These are phyloP conservation scores for Petasospora fabianii DNA, from an alignment of 1,139 yeast genomes.

Conservation along the genomic window DNA sequence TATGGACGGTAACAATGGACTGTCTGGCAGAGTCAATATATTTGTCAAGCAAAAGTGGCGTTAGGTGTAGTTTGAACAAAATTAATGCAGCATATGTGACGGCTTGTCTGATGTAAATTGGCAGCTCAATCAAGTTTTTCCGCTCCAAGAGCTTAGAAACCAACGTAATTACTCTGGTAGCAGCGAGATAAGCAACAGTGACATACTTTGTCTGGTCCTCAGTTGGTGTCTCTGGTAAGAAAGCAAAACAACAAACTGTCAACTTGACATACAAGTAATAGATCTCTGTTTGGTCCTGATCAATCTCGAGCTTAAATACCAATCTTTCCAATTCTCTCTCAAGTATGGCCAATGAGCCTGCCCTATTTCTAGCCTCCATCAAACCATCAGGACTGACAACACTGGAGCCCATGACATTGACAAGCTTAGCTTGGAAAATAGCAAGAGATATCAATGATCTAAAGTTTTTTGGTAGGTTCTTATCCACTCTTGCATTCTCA, in stretches of 20 bases:
- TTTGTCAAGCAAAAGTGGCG: slow-evolving; percentile 71
- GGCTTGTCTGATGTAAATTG: slow-evolving; percentile 83
- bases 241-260: slow-evolving; percentile 86
- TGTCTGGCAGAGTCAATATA: slow-evolving; percentile 88
- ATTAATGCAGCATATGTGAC: slow-evolving; percentile 78
- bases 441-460: slow-evolving; percentile 70
- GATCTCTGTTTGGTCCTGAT: slow-evolving; percentile 71
- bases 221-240: slow-evolving; percentile 84
- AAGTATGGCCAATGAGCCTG: slow-evolving; percentile 70
- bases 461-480: slow-evolving; percentile 64
- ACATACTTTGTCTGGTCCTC: slow-evolving; percentile 87
- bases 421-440: slow-evolving; percentile 80
- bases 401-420: slow-evolving; percentile 83
- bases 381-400: slow-evolving; percentile 90
- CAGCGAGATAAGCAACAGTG: slow-evolving; percentile 73
- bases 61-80: slow-evolving; percentile 75
- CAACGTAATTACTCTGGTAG: slow-evolving; percentile 78
- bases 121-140: slow-evolving; percentile 73
- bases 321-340: slow-evolving; percentile 76
- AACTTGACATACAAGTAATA: slow-evolving; percentile 75
- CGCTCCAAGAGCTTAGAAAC: slow-evolving; percentile 67
- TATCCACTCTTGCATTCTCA: slow-evolving; percentile 73
- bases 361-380: slow-evolving; percentile 78
- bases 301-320: slow-evolving; percentile 57
- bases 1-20: slow-evolving; percentile 88